Evolutionary conservation across 2,329 filamentous ascomycete species (phyloP).

Genomic region (Aspergillus sp.): DNA sequence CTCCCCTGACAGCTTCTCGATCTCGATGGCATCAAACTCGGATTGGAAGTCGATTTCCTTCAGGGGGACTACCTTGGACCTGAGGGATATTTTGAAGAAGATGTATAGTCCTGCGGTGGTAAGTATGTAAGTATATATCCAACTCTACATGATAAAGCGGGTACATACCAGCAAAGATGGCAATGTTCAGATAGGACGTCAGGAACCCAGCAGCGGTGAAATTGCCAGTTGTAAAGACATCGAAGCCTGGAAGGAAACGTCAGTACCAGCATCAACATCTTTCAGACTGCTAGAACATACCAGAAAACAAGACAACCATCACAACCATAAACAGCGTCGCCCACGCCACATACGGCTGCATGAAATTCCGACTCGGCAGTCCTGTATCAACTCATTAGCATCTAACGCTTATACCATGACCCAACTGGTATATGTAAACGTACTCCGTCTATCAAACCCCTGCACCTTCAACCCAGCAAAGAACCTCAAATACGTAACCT

Average conservation of each 20-base stretch:
- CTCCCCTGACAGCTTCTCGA: not conserved
- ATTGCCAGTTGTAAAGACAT: not conserved
- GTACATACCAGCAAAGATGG: not conserved
- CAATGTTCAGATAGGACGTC: slow-evolving; percentile 1
- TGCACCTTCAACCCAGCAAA: not conserved
- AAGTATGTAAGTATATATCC: not conserved
- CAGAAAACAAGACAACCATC: not conserved
- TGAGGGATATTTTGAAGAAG: not conserved
- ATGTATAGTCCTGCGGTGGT: not conserved
- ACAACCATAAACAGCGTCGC: not conserved
- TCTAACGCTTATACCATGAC: too few relatives aligned
- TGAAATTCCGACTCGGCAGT: not conserved
- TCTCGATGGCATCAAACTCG: not conserved
- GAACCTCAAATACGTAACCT: not conserved
- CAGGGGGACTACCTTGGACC: not conserved
- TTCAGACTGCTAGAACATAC: not conserved
- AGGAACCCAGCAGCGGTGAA: not conserved
- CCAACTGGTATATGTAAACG: too few relatives aligned
- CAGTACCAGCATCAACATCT: too few relatives aligned
- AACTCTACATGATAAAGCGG: not conserved
- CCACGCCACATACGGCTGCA: not conserved
- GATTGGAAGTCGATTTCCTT: not conserved
- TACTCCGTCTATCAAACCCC: not conserved
- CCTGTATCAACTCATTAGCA: not conserved
- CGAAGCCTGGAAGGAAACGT: not conserved